Evolutionary conservation across 2,329 filamentous ascomycete genomes (phyloP).

Genomic region (Rugonectria rugulosa): DNA sequence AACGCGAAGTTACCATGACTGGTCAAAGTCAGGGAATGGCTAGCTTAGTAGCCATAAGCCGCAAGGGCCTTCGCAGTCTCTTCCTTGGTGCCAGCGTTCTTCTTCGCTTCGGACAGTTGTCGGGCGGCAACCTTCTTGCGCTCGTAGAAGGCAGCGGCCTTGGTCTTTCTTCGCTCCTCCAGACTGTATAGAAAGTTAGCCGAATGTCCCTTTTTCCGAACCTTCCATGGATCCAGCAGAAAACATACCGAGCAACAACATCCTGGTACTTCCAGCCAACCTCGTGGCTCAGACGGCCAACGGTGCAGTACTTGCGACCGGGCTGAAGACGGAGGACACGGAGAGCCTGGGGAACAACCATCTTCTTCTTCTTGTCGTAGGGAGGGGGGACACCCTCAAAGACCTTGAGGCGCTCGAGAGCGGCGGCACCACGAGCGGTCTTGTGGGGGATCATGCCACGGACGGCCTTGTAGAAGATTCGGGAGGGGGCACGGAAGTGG

Average conservation of each 20-base stretch:
- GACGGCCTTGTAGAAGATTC: slow-evolving; percentile 99
- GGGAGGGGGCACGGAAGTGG: slow-evolving; percentile 99
- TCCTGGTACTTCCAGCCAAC: slow-evolving; percentile 99
- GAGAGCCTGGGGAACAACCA: slow-evolving; percentile 98
- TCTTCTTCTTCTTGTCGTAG: slow-evolving; percentile 99
- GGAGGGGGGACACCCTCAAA: slow-evolving; percentile 99
- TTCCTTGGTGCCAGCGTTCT: slow-evolving; percentile 84
- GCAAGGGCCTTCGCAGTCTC: slow-evolving; percentile 90
- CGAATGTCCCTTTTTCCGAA: background rate
- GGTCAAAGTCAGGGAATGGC: slow-evolving; percentile 41
- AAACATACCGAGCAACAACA: slow-evolving; percentile 91
- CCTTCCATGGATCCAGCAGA: background rate
- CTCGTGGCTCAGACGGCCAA: slow-evolving; percentile 97
- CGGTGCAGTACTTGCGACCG: slow-evolving; percentile 99
- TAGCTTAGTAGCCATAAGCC: slow-evolving; percentile 84
- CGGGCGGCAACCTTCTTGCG: slow-evolving; percentile 97
- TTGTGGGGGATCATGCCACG: slow-evolving; percentile 99
- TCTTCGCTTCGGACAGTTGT: slow-evolving; percentile 92
- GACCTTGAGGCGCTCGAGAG: slow-evolving; percentile 98
- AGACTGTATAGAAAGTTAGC: slow-evolving; percentile 66
- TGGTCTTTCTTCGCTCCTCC: slow-evolving; percentile 99
- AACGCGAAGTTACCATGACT: slow-evolving; percentile 48
- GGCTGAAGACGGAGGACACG: slow-evolving; percentile 96
- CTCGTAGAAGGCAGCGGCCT: slow-evolving; percentile 99
- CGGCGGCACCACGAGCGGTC: slow-evolving; percentile 95